A percentile compares a stretch with the other conserved stretches of the same genome.
Evolutionary conservation across 1,139 yeast species (phyloP).

Genomic region (Suhomyces bolitotheri): DNA sequence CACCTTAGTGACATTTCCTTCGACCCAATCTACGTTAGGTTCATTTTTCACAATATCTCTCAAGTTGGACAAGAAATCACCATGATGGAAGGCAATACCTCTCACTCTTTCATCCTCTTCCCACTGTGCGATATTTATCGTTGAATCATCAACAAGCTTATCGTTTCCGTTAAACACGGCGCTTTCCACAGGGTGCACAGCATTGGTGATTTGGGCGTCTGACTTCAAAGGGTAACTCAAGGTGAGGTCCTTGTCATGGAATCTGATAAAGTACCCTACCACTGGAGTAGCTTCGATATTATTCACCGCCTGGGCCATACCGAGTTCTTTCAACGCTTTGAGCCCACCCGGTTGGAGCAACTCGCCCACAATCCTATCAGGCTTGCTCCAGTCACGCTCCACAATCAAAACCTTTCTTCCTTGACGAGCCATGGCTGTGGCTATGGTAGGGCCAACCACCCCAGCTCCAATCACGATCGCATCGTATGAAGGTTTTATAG

Average conservation of each 20-base stretch:
- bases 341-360: constrained; percentile 94
- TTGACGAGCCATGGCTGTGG: constrained; percentile 85
- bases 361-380: constrained; percentile 97
- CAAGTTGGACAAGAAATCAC: constrained; percentile 76
- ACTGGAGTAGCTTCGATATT: constrained; percentile 79
- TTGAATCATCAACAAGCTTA: constrained; percentile 50
- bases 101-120: constrained; percentile 62
- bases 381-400: constrained; percentile 89
- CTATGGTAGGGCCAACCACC: constrained; percentile 91
- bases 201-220: constrained; percentile 42
- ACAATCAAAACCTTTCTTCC: constrained; percentile 75
- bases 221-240: constrained; percentile 73
- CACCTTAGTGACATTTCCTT: constrained; percentile 76
- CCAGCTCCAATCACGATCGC: constrained; percentile 90
- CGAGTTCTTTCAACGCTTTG: constrained; percentile 75
- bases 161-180: constrained; percentile 58
- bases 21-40: constrained; percentile 70
- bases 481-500: constrained; percentile 39
- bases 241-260: constrained; percentile 52
- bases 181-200: constrained; percentile 51
- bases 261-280: constrained; percentile 79
- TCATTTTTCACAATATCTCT: constrained; percentile 70
- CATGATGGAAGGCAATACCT: constrained; percentile 92
- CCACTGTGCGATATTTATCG: constrained; percentile 52
- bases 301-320: constrained; percentile 77